These are phyloP conservation scores for Blastobotrys persicus DNA, from an alignment of 1,139 yeast species.

Conservation along the genomic window DNA sequence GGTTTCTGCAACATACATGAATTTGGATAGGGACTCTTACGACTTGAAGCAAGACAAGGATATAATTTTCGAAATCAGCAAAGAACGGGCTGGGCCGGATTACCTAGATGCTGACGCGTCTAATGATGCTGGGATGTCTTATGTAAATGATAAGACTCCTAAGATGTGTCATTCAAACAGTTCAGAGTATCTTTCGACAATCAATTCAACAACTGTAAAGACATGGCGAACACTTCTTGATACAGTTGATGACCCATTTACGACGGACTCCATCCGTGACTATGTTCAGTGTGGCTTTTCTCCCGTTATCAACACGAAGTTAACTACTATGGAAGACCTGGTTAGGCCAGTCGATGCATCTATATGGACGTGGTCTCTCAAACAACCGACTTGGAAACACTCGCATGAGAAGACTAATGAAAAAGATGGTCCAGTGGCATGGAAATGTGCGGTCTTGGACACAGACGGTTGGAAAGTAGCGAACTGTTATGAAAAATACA, in stretches of 20 bases:
- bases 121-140: neutral
- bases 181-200: constrained; percentile 5
- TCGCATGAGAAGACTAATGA: constrained; percentile 14
- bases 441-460: constrained; percentile 59
- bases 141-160: neutral
- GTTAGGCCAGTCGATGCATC: constrained; percentile 37
- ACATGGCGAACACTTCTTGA: constrained; percentile 20
- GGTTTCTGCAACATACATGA: constrained; percentile 22
- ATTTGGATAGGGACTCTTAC: constrained; percentile 21
- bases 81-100: constrained; percentile 1
- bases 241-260: constrained; percentile 22
- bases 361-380: constrained; percentile 71
- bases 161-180: neutral
- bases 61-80: constrained; percentile 13
- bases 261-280: constrained; percentile 32
- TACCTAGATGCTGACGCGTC: neutral
- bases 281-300: constrained; percentile 56
- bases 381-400: constrained; percentile 45
- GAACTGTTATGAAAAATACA: constrained; percentile 58
- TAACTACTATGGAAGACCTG: constrained; percentile 27
- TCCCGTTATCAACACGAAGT: constrained; percentile 52
- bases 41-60: constrained; percentile 13
- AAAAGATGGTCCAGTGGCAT: constrained; percentile 41
- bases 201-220: constrained; percentile 10
- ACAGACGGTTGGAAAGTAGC: constrained; percentile 55